These are phyloP conservation scores for Arachnomyces sp. DNA, from an alignment of 2,329 filamentous ascomycete genomes.

Conservation along the genomic window DNA sequence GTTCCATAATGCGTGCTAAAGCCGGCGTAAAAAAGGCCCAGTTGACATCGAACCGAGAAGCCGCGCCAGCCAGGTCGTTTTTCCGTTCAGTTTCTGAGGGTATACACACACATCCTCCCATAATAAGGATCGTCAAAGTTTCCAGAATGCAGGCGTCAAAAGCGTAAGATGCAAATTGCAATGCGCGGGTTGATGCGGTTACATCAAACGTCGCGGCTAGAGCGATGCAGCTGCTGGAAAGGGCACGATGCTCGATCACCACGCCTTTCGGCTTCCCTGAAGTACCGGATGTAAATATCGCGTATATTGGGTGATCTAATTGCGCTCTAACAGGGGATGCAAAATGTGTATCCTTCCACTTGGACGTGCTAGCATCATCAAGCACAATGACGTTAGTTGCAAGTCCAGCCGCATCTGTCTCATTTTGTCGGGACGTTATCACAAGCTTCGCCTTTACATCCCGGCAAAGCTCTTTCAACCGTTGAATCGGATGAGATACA, in stretches of 20 bases:
- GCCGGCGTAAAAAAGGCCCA: constrained; percentile 49
- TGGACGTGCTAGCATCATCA: constrained; percentile 13
- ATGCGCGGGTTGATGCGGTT: constrained; percentile 33
- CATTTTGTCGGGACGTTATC: constrained; percentile 5
- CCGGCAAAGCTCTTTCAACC: not conserved
- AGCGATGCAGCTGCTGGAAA: constrained; percentile 29
- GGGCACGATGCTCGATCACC: constrained; percentile 4
- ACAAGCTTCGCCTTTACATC: not conserved
- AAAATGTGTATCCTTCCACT: constrained; percentile 20
- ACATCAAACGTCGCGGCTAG: constrained; percentile 39
- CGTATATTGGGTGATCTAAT: too few relatives aligned
- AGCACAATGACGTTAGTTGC: constrained; percentile 19
- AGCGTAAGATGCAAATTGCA: constrained; percentile 35
- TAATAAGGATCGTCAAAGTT: constrained; percentile 22
- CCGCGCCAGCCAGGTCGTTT: constrained; percentile 36
- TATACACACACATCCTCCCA: constrained; percentile 37
- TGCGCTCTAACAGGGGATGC: constrained; percentile 8
- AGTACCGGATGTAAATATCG: constrained; percentile 24
- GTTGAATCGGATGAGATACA: constrained; percentile 3
- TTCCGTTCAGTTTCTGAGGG: constrained; percentile 33
- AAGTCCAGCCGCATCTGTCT: too few relatives aligned
- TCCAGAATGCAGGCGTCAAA: constrained; percentile 34
- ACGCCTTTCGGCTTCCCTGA: constrained; percentile 6
- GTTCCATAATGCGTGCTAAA: constrained; percentile 36
- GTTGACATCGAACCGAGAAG: constrained; percentile 39